Evolutionary conservation across 768 basidiomycete genomes (phyloP).

Genomic region (Tylopilus subfusipes): DNA sequence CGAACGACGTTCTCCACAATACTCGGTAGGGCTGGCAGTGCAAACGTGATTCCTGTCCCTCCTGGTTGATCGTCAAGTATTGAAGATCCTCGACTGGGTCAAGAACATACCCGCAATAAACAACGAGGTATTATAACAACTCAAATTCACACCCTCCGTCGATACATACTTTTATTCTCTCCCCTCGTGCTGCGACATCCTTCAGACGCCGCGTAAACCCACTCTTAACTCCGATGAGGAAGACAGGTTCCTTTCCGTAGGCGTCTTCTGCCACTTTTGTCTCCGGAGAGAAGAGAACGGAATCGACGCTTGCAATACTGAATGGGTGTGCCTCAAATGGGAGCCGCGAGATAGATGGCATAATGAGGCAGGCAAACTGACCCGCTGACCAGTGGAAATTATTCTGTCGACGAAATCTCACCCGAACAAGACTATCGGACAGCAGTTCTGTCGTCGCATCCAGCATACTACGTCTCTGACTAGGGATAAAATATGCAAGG

Average conservation of each 20-base stretch:
- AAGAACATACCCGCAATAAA: slow-evolving; percentile 44
- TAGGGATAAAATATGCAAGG: slow-evolving; percentile 32
- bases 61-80: slow-evolving; percentile 26
- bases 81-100: neutral
- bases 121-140: slow-evolving; percentile 41
- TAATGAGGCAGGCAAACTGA: slow-evolving; percentile 48
- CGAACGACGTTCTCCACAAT: slow-evolving; percentile 36
- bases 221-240: slow-evolving; percentile 51
- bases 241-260: slow-evolving; percentile 41
- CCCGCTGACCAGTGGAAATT: slow-evolving; percentile 50
- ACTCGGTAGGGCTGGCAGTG: slow-evolving; percentile 43
- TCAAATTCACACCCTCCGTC: slow-evolving; percentile 43
- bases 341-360: slow-evolving; percentile 41
- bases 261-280: neutral
- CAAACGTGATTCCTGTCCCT: slow-evolving; percentile 50
- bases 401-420: slow-evolving; percentile 41
- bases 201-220: slow-evolving; percentile 54
- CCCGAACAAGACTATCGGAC: slow-evolving; percentile 41
- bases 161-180: slow-evolving; percentile 43
- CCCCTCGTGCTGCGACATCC: slow-evolving; percentile 28
- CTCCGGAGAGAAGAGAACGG: slow-evolving; percentile 11
- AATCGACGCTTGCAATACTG: slow-evolving; percentile 45
- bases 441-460: slow-evolving; percentile 40
- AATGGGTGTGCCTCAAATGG: slow-evolving; percentile 57
- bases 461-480: slow-evolving; percentile 18